These are phyloP conservation scores for Hypoxylon sp. DNA, from an alignment of 2,329 filamentous ascomycete species.

Conservation along the genomic window DNA sequence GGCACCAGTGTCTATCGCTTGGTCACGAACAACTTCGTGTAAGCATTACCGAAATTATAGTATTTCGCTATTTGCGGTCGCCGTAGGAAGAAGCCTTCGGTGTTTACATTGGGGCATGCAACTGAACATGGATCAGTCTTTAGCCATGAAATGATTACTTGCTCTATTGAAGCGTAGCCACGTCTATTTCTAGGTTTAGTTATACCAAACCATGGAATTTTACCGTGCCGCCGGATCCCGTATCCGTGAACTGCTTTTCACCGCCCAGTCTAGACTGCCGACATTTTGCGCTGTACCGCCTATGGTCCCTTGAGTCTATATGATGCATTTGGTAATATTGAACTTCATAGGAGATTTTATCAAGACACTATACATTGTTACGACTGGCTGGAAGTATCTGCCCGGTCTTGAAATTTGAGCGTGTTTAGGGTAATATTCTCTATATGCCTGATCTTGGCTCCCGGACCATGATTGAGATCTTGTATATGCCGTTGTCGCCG, in stretches of 20 bases:
- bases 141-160: neutral
- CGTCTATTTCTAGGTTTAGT: neutral
- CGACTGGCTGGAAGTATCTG: no score
- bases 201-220: neutral
- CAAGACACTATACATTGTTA: no score
- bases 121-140: neutral
- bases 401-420: no score
- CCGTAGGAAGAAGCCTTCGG: neutral
- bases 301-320: conserved; percentile 6
- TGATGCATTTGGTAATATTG: neutral
- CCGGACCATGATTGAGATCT: conserved; percentile 48
- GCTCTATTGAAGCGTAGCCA: neutral
- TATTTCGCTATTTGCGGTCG: neutral
- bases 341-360: no score
- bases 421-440: no score
- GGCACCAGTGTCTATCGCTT: neutral
- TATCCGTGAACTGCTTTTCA: conserved; percentile 18
- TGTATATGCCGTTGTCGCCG: conserved; percentile 32
- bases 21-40: neutral
- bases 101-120: neutral
- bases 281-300: conserved; percentile 15
- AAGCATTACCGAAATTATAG: neutral
- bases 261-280: conserved; percentile 3
- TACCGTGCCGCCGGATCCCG: conserved; percentile 9
- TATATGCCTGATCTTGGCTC: conserved; percentile 38